Conservation (phyloP, 1,284 basidiomycete species). For the Cutaneotrichosporon sp. region DNA sequence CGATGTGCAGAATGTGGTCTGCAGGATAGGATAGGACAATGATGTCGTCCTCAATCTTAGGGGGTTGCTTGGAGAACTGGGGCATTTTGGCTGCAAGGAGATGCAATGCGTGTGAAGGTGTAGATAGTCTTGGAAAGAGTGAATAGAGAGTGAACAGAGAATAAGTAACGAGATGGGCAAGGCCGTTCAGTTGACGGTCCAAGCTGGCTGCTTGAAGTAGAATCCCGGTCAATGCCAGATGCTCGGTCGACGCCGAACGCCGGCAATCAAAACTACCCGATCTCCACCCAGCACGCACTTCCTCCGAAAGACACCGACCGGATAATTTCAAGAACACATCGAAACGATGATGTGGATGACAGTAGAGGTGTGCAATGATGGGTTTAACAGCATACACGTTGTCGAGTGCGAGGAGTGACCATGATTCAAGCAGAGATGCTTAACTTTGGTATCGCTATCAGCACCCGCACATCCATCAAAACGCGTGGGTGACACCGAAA, state of each 20-base stretch:
- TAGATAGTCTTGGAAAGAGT: not conserved
- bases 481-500: no score
- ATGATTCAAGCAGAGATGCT: no score
- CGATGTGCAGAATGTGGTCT: constrained; percentile 15
- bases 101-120: not conserved
- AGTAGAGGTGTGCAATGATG: no score
- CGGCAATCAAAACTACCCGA: not conserved
- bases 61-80: constrained; percentile 6
- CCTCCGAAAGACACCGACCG: not conserved
- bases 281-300: not conserved
- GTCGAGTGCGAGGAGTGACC: no score
- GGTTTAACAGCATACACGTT: no score
- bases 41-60: constrained; percentile 11
- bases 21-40: constrained; percentile 12
- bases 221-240: no score
- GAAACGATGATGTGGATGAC: no score
- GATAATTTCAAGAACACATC: not conserved
- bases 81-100: not conserved
- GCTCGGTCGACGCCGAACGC: not conserved
- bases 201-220: no score
- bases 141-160: not conserved
- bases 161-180: not conserved
- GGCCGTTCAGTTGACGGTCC: no score
- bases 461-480: no score
- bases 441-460: no score